Percentiles rank a stretch among this genome's conserved stretches.
phyloP scores from a whole-genome alignment of 176 grass and related monocot species.

The Oryza glaberrima region DNA sequence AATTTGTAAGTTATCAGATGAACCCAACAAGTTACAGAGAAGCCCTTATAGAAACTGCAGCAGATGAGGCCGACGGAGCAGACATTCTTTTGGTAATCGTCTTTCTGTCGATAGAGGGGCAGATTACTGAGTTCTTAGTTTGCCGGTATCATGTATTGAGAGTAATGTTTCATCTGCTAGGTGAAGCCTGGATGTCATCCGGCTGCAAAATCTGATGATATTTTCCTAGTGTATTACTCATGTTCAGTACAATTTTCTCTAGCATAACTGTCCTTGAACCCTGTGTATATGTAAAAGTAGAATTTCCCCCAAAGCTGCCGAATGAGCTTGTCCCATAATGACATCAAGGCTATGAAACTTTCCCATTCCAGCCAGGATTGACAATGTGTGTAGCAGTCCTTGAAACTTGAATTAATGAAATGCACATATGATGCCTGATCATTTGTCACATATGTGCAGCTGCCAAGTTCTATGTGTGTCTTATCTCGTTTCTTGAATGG shows the following conservation, averaged over 20 bases:
- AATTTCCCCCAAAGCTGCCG: background rate
- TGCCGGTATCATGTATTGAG: background rate
- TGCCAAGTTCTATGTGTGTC: too few relatives aligned
- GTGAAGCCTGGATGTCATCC: constrained; percentile 90
- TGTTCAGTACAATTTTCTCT: too few relatives aligned
- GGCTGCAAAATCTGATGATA: constrained; percentile 10
- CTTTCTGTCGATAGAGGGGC: constrained; percentile 14
- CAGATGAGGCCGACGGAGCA: constrained; percentile 85
- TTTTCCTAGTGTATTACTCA: background rate
- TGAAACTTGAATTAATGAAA: background rate
- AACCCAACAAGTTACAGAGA: constrained; percentile 95
- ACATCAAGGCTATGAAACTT: background rate
- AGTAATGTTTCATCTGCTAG: constrained; percentile 45
- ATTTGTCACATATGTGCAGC: background rate
- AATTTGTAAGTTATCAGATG: constrained; percentile 88
- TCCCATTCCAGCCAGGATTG: background rate
- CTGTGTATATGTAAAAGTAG: background rate
- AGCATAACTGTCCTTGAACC: too few relatives aligned
- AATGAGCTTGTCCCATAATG: too few relatives aligned
- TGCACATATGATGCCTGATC: background rate
- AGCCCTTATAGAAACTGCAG: constrained; percentile 86
- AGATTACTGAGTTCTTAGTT: background rate
- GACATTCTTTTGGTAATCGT: constrained; percentile 82
- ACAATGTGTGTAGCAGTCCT: background rate
- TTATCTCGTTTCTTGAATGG: background rate